These are phyloP conservation scores for Pseudogymnoascus sp. DNA, from an alignment of 2,329 filamentous ascomycete species.

Conservation along the genomic window DNA sequence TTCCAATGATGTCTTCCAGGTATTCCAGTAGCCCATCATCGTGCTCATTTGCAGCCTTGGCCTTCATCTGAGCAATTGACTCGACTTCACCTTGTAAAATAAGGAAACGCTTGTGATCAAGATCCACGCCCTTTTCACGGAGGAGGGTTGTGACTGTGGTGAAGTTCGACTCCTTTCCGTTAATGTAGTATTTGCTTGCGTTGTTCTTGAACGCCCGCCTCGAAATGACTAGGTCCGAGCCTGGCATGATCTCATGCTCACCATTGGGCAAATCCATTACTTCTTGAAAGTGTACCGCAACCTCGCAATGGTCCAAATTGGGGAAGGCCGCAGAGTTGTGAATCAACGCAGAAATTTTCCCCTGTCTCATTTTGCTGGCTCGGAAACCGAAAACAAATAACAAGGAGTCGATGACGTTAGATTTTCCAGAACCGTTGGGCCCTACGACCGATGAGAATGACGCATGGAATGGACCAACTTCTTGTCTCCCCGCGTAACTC, in stretches of 20 bases:
- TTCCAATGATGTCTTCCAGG: slow-evolving; percentile 96
- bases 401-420: slow-evolving; percentile 95
- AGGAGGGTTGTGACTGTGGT: slow-evolving; percentile 83
- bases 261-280: slow-evolving; percentile 80
- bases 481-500: slow-evolving; percentile 90
- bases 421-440: slow-evolving; percentile 96
- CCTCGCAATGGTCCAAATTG: slow-evolving; percentile 83
- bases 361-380: slow-evolving; percentile 98
- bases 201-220: slow-evolving; percentile 96
- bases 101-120: slow-evolving; percentile 96
- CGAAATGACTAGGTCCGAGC: slow-evolving; percentile 81
- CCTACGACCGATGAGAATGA: slow-evolving; percentile 98
- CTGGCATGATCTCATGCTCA: slow-evolving; percentile 65
- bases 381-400: slow-evolving; percentile 99
- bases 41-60: slow-evolving; percentile 89
- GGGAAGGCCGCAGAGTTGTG: slow-evolving; percentile 89
- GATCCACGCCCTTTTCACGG: slow-evolving; percentile 79
- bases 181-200: slow-evolving; percentile 96
- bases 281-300: slow-evolving; percentile 93
- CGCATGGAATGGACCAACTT: slow-evolving; percentile 91
- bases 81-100: slow-evolving; percentile 97
- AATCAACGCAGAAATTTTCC: slow-evolving; percentile 94
- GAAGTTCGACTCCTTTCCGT: slow-evolving; percentile 81
- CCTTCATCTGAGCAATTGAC: slow-evolving; percentile 98
- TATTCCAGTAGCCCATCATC: slow-evolving; percentile 96